phyloP scores from a whole-genome alignment of 768 basidiomycete species.

The Serendipita sp. region DNA sequence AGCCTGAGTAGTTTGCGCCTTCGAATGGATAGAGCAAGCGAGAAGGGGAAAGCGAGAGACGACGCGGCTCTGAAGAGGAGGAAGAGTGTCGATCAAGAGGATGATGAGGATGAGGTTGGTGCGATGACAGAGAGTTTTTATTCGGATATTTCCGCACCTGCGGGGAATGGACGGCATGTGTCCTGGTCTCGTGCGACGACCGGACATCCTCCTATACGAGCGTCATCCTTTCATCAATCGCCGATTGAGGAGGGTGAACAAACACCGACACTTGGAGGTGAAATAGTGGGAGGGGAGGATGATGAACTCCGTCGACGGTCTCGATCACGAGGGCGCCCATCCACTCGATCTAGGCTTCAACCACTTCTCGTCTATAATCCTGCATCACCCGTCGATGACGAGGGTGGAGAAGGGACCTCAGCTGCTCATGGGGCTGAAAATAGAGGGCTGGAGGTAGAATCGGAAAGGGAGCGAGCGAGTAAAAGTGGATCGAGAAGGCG shows the following conservation, averaged over 20 bases:
- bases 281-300: neutral
- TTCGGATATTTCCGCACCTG: conserved; percentile 34
- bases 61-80: conserved; percentile 13
- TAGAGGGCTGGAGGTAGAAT: conserved; percentile 15
- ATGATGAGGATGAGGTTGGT: conserved; percentile 32
- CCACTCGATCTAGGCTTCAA: neutral
- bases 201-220: too few species aligned
- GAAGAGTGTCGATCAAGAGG: conserved; percentile 30
- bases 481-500: conserved; percentile 16
- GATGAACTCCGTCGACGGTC: neutral
- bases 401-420: too few species aligned
- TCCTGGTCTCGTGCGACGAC: conserved; percentile 29
- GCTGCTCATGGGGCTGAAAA: too few species aligned
- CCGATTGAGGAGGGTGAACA: neutral
- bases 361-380: neutral
- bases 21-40: neutral
- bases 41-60: conserved; percentile 1
- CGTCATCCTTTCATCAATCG: neutral
- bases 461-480: conserved; percentile 8
- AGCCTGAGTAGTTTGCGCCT: neutral
- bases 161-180: conserved; percentile 30
- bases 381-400: neutral
- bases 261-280: neutral
- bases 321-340: neutral
- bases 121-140: conserved; percentile 59